Evolutionary conservation across 192 early-diverging fungal species (phyloP).

Genomic region (Backusella circina): DNA sequence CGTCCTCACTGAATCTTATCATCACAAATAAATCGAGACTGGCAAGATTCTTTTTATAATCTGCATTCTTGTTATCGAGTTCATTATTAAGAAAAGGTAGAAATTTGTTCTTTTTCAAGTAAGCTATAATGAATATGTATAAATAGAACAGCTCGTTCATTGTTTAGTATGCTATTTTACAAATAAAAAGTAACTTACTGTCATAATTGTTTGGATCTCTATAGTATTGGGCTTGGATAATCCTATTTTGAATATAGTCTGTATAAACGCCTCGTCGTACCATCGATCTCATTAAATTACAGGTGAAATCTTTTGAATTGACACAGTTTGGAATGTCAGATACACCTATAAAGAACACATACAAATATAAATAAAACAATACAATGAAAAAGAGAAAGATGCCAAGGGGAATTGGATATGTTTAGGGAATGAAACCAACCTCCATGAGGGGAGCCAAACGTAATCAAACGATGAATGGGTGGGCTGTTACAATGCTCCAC

Average conservation of each 20-base stretch:
- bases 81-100: slow-evolving; percentile 91
- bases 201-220: slow-evolving; percentile 48
- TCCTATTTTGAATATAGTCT: slow-evolving; percentile 74
- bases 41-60: slow-evolving; percentile 55
- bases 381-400: neutral
- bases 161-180: neutral
- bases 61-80: slow-evolving; percentile 40
- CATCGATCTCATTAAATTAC: slow-evolving; percentile 74
- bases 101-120: slow-evolving; percentile 77
- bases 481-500: slow-evolving; percentile 81
- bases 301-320: slow-evolving; percentile 48
- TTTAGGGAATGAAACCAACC: slow-evolving; percentile 33
- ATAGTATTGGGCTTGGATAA: slow-evolving; percentile 95
- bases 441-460: slow-evolving; percentile 83
- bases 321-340: slow-evolving; percentile 79
- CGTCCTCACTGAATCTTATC: slow-evolving; percentile 75
- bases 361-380: neutral
- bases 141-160: neutral
- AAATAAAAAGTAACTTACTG: too few species aligned
- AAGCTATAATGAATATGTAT: slow-evolving; percentile 56
- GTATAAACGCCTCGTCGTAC: slow-evolving; percentile 80
- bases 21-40: slow-evolving; percentile 78
- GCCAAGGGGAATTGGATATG: neutral
- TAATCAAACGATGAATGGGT: slow-evolving; percentile 72
- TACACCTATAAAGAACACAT: slow-evolving; percentile 42